Conservation (phyloP, 768 basidiomycete species). For the Imleria badia region DNA sequence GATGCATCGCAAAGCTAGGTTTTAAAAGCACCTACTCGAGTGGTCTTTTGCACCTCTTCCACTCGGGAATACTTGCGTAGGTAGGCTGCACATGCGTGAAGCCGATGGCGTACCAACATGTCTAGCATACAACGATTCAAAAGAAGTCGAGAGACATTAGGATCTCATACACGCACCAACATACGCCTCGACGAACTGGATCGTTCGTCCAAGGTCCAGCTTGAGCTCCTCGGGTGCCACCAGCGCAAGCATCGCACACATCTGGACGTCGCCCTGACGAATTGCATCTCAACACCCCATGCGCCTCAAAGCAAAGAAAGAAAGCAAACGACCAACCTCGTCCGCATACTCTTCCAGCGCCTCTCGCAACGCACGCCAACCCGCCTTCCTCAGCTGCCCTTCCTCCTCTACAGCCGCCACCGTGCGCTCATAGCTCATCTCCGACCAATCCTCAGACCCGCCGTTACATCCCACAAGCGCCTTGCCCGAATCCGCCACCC, state of each 20-base stretch:
- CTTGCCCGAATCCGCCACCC: conserved; percentile 17
- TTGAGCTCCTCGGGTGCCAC: conserved; percentile 59
- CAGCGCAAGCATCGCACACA: conserved; percentile 70
- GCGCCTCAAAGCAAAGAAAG: background rate
- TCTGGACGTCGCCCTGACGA: conserved; percentile 75
- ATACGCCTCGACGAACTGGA: conserved; percentile 67
- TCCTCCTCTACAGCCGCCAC: conserved; percentile 47
- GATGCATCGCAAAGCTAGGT: background rate
- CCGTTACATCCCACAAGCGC: conserved; percentile 29
- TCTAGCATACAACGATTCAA: conserved; percentile 41
- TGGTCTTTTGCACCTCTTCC: conserved; percentile 51
- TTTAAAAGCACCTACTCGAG: conserved; percentile 43
- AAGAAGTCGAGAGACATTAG: background rate
- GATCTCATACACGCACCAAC: conserved; percentile 49
- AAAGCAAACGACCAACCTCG: conserved; percentile 41
- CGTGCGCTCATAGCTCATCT: conserved; percentile 23
- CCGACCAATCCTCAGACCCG: conserved; percentile 28
- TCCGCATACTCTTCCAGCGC: conserved; percentile 63
- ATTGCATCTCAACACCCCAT: background rate
- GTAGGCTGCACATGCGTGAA: conserved; percentile 71
- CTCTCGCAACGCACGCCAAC: conserved; percentile 55
- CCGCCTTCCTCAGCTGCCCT: conserved; percentile 47
- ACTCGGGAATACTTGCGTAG: conserved; percentile 61
- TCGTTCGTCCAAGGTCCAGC: conserved; percentile 42
- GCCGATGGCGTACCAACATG: conserved; percentile 55